Evolutionary conservation across 164 flowering plant genomes (phyloP), one percentile per base, ranked within the genome.

Genomic region (Nymphaea colorata): DNA sequence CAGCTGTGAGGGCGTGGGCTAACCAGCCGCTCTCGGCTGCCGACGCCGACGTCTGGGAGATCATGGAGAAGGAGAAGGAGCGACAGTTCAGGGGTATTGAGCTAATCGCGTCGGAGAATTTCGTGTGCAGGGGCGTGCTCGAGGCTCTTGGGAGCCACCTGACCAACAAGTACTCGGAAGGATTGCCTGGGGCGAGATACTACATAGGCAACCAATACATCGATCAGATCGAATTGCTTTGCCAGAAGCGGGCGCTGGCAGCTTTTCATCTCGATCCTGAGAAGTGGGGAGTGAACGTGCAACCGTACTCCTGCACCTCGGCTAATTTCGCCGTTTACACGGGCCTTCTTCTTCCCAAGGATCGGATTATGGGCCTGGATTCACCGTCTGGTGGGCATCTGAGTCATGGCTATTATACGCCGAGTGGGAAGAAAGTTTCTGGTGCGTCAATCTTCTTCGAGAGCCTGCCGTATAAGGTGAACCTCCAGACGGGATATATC

Each of bases 321-420:
- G 92, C 98, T 0, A 93, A 90, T 74, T 90, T 93, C 15, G 95
- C 93, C 0, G 95, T 87, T 6, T 93, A 86, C 60, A 88, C 93
- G 0, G 98, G 89, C 3, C 85, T 93, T 69, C 72, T 88, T 44
- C 80, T 76, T 47, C 96, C 98, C 4, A 82, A 60, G 16, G 96
- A 93, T 76, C 77, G 98, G 69, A 90, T 90, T 8, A 90, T 93
- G 98, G 98, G 95, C 0, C 78, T 93, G 77, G 98, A 93, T 82
- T 79, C 89, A 3, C 95, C 93, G 0, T 88, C 89, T 15, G 98
- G 98, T 43, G 98, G 98, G 45, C 91, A 93, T 70, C 70, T 87
- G 79, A 90, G 96, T 69, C 98, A 90, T 67, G 98, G 98, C 55
- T 93, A 85, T 70, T 84, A 86, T 72, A 82, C 82, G 10, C 86